Conservation (phyloP, 371 early-diverging fungal genomes). For the Parasitella parasitica region DNA sequence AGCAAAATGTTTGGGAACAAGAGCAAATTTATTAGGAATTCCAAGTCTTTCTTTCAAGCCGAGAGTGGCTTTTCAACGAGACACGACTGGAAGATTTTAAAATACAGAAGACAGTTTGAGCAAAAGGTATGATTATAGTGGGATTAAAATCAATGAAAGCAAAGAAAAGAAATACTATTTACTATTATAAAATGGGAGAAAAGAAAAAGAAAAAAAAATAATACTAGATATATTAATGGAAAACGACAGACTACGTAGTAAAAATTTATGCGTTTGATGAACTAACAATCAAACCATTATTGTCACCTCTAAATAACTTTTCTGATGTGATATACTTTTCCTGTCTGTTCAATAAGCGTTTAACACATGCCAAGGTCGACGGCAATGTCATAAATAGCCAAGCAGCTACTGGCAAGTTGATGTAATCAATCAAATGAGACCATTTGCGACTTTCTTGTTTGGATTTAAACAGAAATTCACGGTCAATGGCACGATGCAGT, state of each 20-base stretch:
- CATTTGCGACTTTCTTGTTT: constrained; percentile 37
- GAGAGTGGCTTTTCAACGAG: not conserved
- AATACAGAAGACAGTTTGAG: not conserved
- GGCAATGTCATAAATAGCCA: constrained; percentile 58
- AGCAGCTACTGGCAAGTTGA: constrained; percentile 50
- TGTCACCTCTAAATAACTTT: constrained; percentile 35
- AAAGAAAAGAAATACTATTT: not conserved
- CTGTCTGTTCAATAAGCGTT: constrained; percentile 39
- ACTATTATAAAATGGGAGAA: not conserved
- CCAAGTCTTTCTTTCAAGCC: not conserved
- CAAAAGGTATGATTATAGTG: not conserved
- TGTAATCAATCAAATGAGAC: constrained; percentile 45
- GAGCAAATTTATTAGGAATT: not conserved
- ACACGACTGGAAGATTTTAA: not conserved
- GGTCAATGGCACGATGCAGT: constrained; percentile 45
- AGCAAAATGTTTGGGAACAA: not conserved
- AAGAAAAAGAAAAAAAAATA: not conserved
- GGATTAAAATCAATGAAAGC: not conserved
- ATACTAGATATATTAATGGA: not conserved
- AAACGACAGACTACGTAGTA: not conserved
- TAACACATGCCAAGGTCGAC: constrained; percentile 51
- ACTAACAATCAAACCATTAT: constrained; percentile 7
- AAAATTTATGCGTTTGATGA: not conserved
- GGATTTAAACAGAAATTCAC: constrained; percentile 41
- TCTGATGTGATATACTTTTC: constrained; percentile 53